Percentiles rank a stretch among this genome's conserved stretches.
Evolutionary conservation across 768 basidiomycete species (phyloP).

Genomic region (Suillus fuscotomentosus): DNA sequence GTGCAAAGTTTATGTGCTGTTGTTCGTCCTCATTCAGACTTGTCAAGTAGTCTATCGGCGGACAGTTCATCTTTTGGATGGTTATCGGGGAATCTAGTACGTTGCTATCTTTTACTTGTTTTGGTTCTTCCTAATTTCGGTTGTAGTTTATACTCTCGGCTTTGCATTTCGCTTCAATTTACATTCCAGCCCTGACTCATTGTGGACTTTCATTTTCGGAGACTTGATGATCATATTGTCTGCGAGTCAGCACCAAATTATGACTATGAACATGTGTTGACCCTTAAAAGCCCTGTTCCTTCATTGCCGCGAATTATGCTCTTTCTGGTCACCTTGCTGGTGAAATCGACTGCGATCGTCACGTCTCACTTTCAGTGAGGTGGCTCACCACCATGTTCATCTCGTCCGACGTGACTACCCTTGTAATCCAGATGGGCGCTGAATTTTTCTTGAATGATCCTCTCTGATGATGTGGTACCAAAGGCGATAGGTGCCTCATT

Average conservation of each 20-base stretch:
- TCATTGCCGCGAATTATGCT: slow-evolving; percentile 68
- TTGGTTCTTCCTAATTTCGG: not conserved
- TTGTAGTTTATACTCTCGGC: slow-evolving; percentile 55
- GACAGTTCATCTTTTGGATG: slow-evolving; percentile 61
- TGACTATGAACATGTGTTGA: not conserved
- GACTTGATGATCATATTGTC: slow-evolving; percentile 62
- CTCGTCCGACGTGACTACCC: slow-evolving; percentile 60
- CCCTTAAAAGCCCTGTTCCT: slow-evolving; percentile 60
- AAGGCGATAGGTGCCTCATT: slow-evolving; percentile 51
- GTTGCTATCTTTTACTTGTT: slow-evolving; percentile 14
- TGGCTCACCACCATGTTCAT: slow-evolving; percentile 61
- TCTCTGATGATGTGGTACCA: not conserved
- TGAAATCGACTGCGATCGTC: slow-evolving; percentile 44
- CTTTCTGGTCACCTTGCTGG: slow-evolving; percentile 62
- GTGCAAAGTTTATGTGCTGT: slow-evolving; percentile 35
- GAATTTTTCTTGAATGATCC: not conserved
- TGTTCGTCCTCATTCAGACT: slow-evolving; percentile 45
- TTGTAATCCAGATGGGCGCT: slow-evolving; percentile 55
- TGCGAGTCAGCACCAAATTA: slow-evolving; percentile 20
- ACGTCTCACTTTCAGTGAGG: slow-evolving; percentile 45
- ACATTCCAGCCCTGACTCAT: slow-evolving; percentile 50
- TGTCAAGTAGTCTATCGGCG: slow-evolving; percentile 41
- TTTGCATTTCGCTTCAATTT: slow-evolving; percentile 55
- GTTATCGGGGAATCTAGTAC: slow-evolving; percentile 56
- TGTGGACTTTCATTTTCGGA: slow-evolving; percentile 51